Conservation (phyloP, 768 basidiomycete species). For the Pleurotus eryngii region DNA sequence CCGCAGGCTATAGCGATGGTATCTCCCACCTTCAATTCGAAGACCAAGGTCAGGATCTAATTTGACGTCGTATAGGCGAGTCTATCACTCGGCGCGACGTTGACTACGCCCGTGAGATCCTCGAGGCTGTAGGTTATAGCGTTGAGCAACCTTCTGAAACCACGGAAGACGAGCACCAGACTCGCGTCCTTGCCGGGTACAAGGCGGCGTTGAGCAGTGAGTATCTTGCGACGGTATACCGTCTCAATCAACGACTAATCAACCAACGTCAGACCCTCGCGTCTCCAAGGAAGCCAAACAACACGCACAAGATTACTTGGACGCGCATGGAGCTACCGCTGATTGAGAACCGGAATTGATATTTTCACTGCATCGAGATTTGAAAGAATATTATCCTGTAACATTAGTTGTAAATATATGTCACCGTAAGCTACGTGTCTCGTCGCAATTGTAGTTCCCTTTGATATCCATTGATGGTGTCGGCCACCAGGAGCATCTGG, state of each 20-base stretch:
- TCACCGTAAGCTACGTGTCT: no score
- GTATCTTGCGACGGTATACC: conserved; percentile 12
- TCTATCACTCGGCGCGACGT: conserved; percentile 48
- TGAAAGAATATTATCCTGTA: no score
- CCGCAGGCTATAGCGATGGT: conserved; percentile 40
- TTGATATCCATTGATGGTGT: no score
- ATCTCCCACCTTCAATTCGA: conserved; percentile 12
- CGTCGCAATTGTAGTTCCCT: no score
- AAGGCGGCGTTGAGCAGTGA: conserved; percentile 52
- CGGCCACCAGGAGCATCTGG: no score
- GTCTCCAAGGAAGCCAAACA: conserved; percentile 47
- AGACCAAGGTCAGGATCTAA: neutral
- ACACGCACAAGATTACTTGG: conserved; percentile 41
- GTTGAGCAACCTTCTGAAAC: conserved; percentile 18
- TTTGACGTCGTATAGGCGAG: conserved; percentile 28
- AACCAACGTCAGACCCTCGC: conserved; percentile 31
- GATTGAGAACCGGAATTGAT: neutral
- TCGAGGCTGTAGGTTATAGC: conserved; percentile 40
- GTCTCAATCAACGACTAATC: neutral
- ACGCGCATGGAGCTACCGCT: conserved; percentile 21
- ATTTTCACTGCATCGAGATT: no score
- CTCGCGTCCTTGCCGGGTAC: conserved; percentile 51
- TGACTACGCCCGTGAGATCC: conserved; percentile 49
- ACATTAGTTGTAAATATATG: no score
- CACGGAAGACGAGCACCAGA: conserved; percentile 37